Percentiles rank a stretch among this genome's conserved stretches.
Evolutionary conservation across 2,329 filamentous ascomycete species (phyloP).

Genomic region (Diaporthe sp.): DNA sequence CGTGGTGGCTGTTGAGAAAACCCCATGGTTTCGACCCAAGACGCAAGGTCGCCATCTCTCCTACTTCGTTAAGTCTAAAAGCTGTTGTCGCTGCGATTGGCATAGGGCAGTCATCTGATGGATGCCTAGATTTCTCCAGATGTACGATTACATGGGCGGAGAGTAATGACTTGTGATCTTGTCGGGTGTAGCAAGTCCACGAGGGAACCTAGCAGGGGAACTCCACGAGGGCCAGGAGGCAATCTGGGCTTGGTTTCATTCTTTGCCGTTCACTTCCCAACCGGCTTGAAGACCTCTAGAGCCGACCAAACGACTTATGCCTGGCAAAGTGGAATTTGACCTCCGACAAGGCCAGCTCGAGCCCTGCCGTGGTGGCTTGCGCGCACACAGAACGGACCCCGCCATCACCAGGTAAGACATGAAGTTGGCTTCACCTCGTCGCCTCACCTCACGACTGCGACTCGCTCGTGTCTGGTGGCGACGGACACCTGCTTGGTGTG

Average conservation of each 20-base stretch:
- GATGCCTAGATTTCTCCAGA: neutral
- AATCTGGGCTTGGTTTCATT: conserved; percentile 15
- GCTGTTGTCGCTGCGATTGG: neutral
- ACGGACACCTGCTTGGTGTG: neutral
- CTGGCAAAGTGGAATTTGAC: neutral
- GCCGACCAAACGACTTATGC: neutral
- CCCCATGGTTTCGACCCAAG: conserved; percentile 1
- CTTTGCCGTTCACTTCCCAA: neutral
- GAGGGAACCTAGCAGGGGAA: neutral
- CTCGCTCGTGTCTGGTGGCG: neutral
- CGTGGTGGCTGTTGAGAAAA: neutral
- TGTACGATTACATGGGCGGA: neutral
- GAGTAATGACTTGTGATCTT: neutral
- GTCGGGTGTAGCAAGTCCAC: neutral
- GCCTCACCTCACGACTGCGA: neutral
- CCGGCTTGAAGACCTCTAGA: neutral
- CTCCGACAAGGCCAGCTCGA: neutral
- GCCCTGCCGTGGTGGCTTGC: neutral
- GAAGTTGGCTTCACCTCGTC: conserved; percentile 2
- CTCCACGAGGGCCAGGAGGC: neutral
- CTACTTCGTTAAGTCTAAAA: neutral
- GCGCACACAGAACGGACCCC: neutral
- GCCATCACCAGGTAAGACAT: neutral
- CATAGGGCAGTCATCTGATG: neutral
- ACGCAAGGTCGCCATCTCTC: neutral